Evolutionary conservation across 768 basidiomycete species (phyloP).

Genomic region (Butyriboletus loyo): DNA sequence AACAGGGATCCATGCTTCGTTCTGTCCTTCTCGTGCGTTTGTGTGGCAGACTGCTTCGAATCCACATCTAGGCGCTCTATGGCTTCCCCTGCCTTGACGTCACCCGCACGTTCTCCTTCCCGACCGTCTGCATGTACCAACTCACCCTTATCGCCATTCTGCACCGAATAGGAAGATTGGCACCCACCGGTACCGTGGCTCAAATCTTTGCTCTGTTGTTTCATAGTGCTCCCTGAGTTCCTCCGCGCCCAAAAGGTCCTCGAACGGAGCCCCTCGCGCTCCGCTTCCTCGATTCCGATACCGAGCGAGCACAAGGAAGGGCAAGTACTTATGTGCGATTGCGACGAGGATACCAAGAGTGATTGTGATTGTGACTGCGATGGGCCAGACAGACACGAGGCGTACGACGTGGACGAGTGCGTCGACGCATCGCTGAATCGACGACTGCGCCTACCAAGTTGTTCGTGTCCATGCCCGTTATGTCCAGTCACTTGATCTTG

Average conservation of each 20-base stretch:
- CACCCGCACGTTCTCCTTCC: not conserved
- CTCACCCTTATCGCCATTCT: not conserved
- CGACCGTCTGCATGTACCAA: not conserved
- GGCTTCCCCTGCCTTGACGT: not conserved
- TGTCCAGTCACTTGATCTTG: conserved; percentile 1
- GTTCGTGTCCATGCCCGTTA: not conserved
- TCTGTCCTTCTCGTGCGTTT: conserved; percentile 17
- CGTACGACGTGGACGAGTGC: conserved; percentile 15
- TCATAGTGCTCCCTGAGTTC: conserved; percentile 9
- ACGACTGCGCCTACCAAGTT: conserved; percentile 1
- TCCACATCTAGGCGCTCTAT: not conserved
- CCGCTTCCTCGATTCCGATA: conserved; percentile 22
- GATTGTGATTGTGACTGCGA: conserved; percentile 19
- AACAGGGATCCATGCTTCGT: conserved; percentile 30
- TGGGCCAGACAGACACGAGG: conserved; percentile 22
- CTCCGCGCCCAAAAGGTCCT: conserved; percentile 19
- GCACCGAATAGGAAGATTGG: not conserved
- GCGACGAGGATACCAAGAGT: conserved; percentile 12
- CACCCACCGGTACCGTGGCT: not conserved
- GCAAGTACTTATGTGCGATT: conserved; percentile 13
- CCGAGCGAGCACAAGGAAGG: conserved; percentile 21
- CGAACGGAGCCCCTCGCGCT: conserved; percentile 20
- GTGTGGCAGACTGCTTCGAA: not conserved
- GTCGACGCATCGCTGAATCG: conserved; percentile 22
- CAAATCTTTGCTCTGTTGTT: conserved; percentile 6